Percentiles rank a stretch among this genome's conserved stretches.
phyloP scores from a whole-genome alignment of 768 basidiomycete species.

The Rhizopogon vulgaris region DNA sequence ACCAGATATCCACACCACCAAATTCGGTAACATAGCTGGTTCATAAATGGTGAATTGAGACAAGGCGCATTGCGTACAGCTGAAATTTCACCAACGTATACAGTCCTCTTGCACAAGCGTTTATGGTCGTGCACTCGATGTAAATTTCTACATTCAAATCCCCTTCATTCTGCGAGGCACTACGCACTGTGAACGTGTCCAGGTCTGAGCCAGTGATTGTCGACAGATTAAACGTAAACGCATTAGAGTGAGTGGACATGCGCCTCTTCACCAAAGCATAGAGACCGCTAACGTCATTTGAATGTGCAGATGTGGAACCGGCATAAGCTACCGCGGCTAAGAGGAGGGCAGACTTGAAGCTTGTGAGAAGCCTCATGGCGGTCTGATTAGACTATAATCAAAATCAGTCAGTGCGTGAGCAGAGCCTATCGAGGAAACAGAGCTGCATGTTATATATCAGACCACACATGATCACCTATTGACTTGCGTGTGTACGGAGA shows the following conservation, averaged over 20 bases:
- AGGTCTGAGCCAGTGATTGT: slow-evolving; percentile 10
- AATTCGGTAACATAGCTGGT: slow-evolving; percentile 30
- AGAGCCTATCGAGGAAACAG: background rate
- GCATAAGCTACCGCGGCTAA: background rate
- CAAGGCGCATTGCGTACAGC: background rate
- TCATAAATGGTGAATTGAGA: slow-evolving; percentile 4
- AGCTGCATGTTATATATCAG: background rate
- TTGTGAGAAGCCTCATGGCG: slow-evolving; percentile 1
- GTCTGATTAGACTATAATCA: background rate
- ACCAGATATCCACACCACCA: slow-evolving; percentile 36
- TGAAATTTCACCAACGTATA: slow-evolving; percentile 25
- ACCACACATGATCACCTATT: background rate
- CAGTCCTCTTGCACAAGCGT: slow-evolving; percentile 32
- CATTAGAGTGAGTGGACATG: slow-evolving; percentile 25
- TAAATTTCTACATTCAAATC: slow-evolving; percentile 14
- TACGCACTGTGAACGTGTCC: slow-evolving; percentile 30
- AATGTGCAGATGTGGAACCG: background rate
- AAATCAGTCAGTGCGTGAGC: background rate
- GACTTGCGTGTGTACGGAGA: too few species aligned
- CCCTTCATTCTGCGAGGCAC: slow-evolving; percentile 8
- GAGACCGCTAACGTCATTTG: slow-evolving; percentile 23
- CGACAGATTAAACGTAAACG: slow-evolving; percentile 26
- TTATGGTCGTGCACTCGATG: slow-evolving; percentile 29
- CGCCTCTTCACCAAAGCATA: slow-evolving; percentile 29
- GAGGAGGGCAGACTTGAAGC: background rate